These are phyloP conservation scores for Stereum hirsutum DNA, from an alignment of 1,284 basidiomycete species.

Conservation along the genomic window DNA sequence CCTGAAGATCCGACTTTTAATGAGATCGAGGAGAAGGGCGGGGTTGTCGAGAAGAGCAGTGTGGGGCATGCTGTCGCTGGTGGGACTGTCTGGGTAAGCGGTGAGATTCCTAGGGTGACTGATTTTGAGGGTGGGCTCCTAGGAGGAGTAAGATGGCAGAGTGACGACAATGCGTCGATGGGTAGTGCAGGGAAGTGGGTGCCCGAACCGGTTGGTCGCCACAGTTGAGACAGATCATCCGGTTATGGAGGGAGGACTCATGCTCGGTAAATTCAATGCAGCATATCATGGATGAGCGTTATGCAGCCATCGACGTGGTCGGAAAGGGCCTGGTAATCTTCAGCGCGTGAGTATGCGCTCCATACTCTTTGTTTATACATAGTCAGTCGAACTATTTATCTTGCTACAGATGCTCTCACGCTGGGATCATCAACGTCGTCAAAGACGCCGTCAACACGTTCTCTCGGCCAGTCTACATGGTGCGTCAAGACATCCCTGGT, in stretches of 20 bases:
- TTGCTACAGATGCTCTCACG: slow-evolving; percentile 61
- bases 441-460: slow-evolving; percentile 56
- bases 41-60: slow-evolving; percentile 40
- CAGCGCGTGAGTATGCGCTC: slow-evolving; percentile 50
- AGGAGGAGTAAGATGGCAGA: slow-evolving; percentile 59
- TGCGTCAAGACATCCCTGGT: slow-evolving; percentile 13
- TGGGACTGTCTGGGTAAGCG: slow-evolving; percentile 64
- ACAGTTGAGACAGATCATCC: neutral
- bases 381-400: neutral
- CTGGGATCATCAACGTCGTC: slow-evolving; percentile 77
- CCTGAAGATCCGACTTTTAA: slow-evolving; percentile 65
- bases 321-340: slow-evolving; percentile 78
- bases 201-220: slow-evolving; percentile 43
- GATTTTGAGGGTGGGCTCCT: slow-evolving; percentile 59
- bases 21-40: slow-evolving; percentile 48
- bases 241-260: neutral
- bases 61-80: slow-evolving; percentile 57
- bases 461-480: slow-evolving; percentile 69
- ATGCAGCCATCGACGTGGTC: slow-evolving; percentile 64
- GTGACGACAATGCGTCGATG: slow-evolving; percentile 20
- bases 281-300: slow-evolving; percentile 79
- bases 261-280: slow-evolving; percentile 16
- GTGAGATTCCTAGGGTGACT: slow-evolving; percentile 67
- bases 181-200: slow-evolving; percentile 38
- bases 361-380: neutral